A percentile compares a stretch with the other conserved stretches of the same genome.
These are phyloP conservation scores for Suaeda aralocaspica DNA, from an alignment of 148 eudicot species.

Conservation along the genomic window DNA sequence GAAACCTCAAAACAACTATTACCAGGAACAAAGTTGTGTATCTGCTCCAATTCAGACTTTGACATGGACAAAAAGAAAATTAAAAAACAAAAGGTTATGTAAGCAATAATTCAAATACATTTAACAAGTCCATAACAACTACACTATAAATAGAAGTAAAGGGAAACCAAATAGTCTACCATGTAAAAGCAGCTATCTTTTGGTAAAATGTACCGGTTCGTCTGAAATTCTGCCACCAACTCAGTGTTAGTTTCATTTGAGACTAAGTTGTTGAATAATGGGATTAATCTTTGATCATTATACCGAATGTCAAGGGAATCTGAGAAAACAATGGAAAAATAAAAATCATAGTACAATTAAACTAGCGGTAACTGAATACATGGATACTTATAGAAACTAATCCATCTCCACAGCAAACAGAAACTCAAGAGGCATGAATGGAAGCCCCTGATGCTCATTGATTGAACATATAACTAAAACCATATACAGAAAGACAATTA, in stretches of 20 bases:
- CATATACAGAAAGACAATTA: background rate
- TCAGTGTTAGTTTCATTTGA: constrained; percentile 47
- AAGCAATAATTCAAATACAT: constrained; percentile 5
- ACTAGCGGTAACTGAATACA: background rate
- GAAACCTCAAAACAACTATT: constrained; percentile 27
- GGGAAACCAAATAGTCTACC: constrained; percentile 36
- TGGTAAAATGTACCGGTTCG: constrained; percentile 59
- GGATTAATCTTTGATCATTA: constrained; percentile 36
- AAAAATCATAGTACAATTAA: background rate
- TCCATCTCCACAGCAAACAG: background rate
- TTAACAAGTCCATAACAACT: background rate
- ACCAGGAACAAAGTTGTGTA: constrained; percentile 80
- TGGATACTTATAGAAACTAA: no score
- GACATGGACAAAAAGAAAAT: constrained; percentile 28
- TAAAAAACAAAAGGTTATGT: constrained; percentile 28
- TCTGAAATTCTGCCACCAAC: constrained; percentile 58
- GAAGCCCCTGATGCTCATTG: background rate
- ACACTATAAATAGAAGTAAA: background rate
- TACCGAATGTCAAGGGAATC: constrained; percentile 18
- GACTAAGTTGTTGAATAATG: constrained; percentile 51
- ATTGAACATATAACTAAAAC: background rate
- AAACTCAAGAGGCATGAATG: background rate
- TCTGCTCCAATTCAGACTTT: constrained; percentile 85
- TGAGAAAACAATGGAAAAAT: constrained; percentile 23
- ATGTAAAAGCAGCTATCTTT: constrained; percentile 70